Percentiles rank a stretch among this genome's conserved stretches.
These are phyloP conservation scores for Schizophyllum amplum DNA, from an alignment of 1,284 basidiomycete species.

Conservation along the genomic window DNA sequence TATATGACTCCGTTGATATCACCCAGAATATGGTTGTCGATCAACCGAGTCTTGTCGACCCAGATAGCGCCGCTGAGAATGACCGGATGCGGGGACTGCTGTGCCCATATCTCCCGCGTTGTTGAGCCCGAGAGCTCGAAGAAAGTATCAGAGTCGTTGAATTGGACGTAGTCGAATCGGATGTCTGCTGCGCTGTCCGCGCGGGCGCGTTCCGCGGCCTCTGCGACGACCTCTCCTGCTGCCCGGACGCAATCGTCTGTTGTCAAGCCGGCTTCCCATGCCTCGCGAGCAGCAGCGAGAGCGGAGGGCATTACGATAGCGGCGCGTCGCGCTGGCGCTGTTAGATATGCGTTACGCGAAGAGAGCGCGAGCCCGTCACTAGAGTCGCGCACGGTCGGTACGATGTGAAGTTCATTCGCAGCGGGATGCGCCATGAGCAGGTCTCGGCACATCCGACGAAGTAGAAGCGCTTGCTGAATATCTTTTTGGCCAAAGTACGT, in stretches of 20 bases:
- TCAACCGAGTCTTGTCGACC: slow-evolving; percentile 83
- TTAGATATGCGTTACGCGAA: slow-evolving; percentile 86
- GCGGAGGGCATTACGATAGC: slow-evolving; percentile 74
- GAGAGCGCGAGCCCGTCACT: slow-evolving; percentile 73
- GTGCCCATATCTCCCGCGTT: slow-evolving; percentile 11
- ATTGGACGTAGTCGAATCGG: slow-evolving; percentile 78
- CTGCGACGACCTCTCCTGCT: slow-evolving; percentile 34
- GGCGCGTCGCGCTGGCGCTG: slow-evolving; percentile 49
- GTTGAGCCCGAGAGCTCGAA: slow-evolving; percentile 39
- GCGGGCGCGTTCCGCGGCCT: slow-evolving; percentile 21
- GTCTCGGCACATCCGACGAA: slow-evolving; percentile 80
- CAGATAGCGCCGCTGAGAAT: slow-evolving; percentile 87
- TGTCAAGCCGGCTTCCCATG: slow-evolving; percentile 43
- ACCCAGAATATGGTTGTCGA: slow-evolving; percentile 87
- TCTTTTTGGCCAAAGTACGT: slow-evolving; percentile 99
- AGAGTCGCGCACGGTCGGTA: slow-evolving; percentile 74
- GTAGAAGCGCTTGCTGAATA: slow-evolving; percentile 89
- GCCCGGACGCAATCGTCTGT: slow-evolving; percentile 47
- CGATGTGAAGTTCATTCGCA: slow-evolving; percentile 64
- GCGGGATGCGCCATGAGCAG: slow-evolving; percentile 74
- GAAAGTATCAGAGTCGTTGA: slow-evolving; percentile 80
- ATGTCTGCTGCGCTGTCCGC: slow-evolving; percentile 50
- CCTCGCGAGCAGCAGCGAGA: slow-evolving; percentile 44
- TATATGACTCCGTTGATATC: slow-evolving; percentile 27
- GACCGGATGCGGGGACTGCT: slow-evolving; percentile 35